Evolutionary conservation across 192 early-diverging fungal genomes (phyloP), one percentile per base, ranked within the genome.

Genomic region (Podila epigama): DNA sequence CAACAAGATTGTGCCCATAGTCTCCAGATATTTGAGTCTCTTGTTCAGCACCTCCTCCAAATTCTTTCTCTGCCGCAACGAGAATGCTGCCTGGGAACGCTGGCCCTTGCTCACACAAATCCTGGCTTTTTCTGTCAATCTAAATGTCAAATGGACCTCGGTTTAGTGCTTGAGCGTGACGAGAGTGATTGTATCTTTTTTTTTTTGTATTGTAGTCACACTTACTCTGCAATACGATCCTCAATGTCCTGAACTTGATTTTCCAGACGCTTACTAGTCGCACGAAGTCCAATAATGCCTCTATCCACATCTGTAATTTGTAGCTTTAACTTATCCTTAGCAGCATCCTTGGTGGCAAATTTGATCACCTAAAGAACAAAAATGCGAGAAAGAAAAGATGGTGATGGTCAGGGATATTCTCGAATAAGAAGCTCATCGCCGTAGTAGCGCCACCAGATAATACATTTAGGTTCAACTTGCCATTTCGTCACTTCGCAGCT

Each of bases 171-270:
- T n/a, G n/a, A n/a, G n/a, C n/a, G n/a, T n/a, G n/a, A n/a, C n/a
- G n/a, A n/a, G n/a, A n/a, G n/a, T n/a, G n/a, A n/a, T n/a, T n/a
- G n/a, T n/a, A n/a, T n/a, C n/a, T n/a, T n/a, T n/a, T n/a, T n/a
- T n/a, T n/a, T n/a, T n/a, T n/a, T n/a, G n/a, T 25, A 29, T 32
- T 22, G 6, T 4, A 16, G 22, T 6, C 0, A 36, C 41, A 71
- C 75, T 64, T 81, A 91, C 89, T 85, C 70, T 54, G 68, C 58
- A 5, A 87, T 85, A 25, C 84, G 78, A 4, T 32, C 42, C 51
- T 91, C 89, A n/a, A 92, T 58, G n/a, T 87, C 75, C 48, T 83
- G 66, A 29, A 92, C 77, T 68, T 91, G 91, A 13, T 41, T 48
- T 34, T 83, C 75, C 1, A 92, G 79, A 27, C 77, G 68, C n/a